phyloP scores from a whole-genome alignment of 1,284 basidiomycete species.

The Boletus mariae region DNA sequence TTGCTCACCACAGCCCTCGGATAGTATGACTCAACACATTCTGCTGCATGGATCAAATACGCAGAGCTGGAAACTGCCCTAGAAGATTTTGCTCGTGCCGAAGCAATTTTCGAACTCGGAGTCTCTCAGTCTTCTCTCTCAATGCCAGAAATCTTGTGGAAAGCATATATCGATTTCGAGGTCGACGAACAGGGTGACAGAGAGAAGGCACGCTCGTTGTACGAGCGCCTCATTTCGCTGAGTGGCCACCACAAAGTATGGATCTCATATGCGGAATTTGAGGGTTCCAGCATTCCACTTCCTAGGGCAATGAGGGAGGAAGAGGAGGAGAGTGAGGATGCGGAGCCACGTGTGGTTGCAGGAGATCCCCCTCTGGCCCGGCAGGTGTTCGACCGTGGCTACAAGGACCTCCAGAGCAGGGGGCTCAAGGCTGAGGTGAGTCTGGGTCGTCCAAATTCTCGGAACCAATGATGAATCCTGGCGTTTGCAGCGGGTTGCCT shows the following conservation, averaged over 20 bases:
- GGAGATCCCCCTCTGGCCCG: constrained; percentile 71
- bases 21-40: constrained; percentile 86
- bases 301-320: constrained; percentile 68
- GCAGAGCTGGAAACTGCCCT: constrained; percentile 93
- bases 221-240: constrained; percentile 82
- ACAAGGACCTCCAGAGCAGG: constrained; percentile 79
- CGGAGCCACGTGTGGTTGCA: constrained; percentile 60
- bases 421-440: constrained; percentile 85
- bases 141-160: constrained; percentile 99
- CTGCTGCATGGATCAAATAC: constrained; percentile 95
- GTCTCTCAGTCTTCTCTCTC: constrained; percentile 88
- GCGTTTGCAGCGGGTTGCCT: constrained; percentile 66
- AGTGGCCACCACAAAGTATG: constrained; percentile 96
- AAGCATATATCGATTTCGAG: constrained; percentile 96
- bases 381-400: constrained; percentile 80
- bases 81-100: constrained; percentile 87
- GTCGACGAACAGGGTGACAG: constrained; percentile 88
- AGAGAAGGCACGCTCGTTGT: constrained; percentile 79
- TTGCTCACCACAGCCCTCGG: constrained; percentile 4
- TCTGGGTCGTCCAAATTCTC: constrained; percentile 6
- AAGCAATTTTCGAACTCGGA: constrained; percentile 95
- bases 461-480: constrained; percentile 2
- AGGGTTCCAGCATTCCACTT: constrained; percentile 65
- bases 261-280: constrained; percentile 79
- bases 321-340: constrained; percentile 67